Evolutionary conservation across 805 yeast genomes (phyloP), one percentile per base, ranked within the genome.

Genomic region (Monosporozyma aerobia): DNA sequence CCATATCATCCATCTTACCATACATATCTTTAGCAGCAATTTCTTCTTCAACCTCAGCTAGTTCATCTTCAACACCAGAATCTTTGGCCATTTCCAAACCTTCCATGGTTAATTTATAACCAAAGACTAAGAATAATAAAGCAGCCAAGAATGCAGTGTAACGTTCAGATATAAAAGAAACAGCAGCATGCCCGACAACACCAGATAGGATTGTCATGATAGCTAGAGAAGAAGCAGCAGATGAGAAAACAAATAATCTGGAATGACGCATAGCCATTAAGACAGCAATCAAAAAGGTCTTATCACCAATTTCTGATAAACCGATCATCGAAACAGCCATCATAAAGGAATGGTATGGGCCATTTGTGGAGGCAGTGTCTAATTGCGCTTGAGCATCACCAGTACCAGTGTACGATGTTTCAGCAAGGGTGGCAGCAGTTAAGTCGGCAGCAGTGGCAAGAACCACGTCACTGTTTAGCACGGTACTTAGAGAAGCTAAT

Each of bases 21-120:
- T 79, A 78, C 57, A 84, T 64, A 53, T 82, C 82, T 45, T 76
- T 73, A 25, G 82, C 75, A 44, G 85, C 87, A 57, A 94, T 79
- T 68, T 94, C 98, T 61, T 88, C 95, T 69, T 94, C 97, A 25
- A 94, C 99, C 69, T 94, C 99, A 35, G 95, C 95, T 74, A 94
- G 72, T 68, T 94, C 99, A 54, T 90, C 98, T 55, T 87, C 95
- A 44, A 90, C 96, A 51, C 97, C 97, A 25, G 83, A 77, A 56
- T 81, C 83, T 56, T 82, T 82, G 1, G 88, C 73, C 96, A 90
- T 90, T 43, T 76, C 78, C 54, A 84, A 71, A 14, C 96, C 99
- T 72, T 94, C 99, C 54, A 72, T 73, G 45, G 90, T 69, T 59
- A 94, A 77, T 59, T 79, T 84, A 62, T 78, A 62, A 35, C 97